These are phyloP conservation scores for Lentithecium fluviatile DNA, from an alignment of 495 filamentous ascomycete species.

Conservation along the genomic window DNA sequence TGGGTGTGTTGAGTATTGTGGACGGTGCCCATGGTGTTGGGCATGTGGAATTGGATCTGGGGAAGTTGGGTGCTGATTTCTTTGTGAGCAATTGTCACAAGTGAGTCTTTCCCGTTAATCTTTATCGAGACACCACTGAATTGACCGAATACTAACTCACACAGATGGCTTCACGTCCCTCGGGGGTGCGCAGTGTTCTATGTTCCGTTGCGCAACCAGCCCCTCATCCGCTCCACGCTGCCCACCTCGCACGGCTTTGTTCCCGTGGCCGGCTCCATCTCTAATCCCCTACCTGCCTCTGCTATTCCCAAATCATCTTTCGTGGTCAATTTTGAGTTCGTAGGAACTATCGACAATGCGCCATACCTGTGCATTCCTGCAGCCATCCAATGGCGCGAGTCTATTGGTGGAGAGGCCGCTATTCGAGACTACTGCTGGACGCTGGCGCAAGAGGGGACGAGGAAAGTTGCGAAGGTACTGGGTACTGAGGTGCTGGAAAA, in stretches of 20 bases:
- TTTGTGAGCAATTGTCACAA: slow-evolving; percentile 85
- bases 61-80: slow-evolving; percentile 71
- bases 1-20: slow-evolving; percentile 63
- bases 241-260: slow-evolving; percentile 68
- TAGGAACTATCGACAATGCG: slow-evolving; percentile 70
- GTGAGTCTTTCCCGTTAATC: slow-evolving; percentile 41
- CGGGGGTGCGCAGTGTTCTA: slow-evolving; percentile 78
- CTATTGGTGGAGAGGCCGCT: slow-evolving; percentile 70
- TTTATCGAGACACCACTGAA: not conserved
- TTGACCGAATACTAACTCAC: slow-evolving; percentile 6
- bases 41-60: slow-evolving; percentile 67
- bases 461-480: slow-evolving; percentile 54
- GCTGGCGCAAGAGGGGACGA: slow-evolving; percentile 61
- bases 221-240: slow-evolving; percentile 67
- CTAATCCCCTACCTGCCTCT: slow-evolving; percentile 61
- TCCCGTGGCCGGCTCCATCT: slow-evolving; percentile 44
- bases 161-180: slow-evolving; percentile 80
- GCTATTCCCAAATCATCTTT: slow-evolving; percentile 55
- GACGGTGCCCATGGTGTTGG: slow-evolving; percentile 84
- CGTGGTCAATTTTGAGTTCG: slow-evolving; percentile 71
- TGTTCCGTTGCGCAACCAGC: slow-evolving; percentile 70
- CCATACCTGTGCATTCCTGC: slow-evolving; percentile 71
- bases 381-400: slow-evolving; percentile 63
- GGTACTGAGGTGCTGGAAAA: slow-evolving; percentile 68
- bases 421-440: slow-evolving; percentile 59